phyloP scores from a whole-genome alignment of 2,329 filamentous ascomycete species.

The Xylariaceae sp. region DNA sequence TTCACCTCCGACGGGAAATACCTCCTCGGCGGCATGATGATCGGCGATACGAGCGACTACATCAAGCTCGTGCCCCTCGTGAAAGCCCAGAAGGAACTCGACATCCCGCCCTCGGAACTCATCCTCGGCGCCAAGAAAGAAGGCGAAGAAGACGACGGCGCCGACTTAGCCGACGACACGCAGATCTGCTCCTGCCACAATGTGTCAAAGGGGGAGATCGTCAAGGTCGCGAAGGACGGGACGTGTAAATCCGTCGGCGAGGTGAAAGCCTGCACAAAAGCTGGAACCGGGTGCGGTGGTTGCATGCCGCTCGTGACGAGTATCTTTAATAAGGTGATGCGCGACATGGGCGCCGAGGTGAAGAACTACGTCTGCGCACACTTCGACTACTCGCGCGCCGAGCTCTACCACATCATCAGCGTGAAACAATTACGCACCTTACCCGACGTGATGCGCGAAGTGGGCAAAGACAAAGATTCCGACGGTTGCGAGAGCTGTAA shows the following conservation, averaged over 20 bases:
- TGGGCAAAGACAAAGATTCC: conserved; percentile 65
- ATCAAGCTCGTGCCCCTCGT: conserved; percentile 84
- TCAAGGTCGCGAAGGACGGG: conserved; percentile 66
- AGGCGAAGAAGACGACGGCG: conserved; percentile 67
- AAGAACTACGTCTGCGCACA: conserved; percentile 82
- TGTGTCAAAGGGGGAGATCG: conserved; percentile 77
- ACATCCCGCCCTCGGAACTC: conserved; percentile 73
- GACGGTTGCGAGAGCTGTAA: conserved; percentile 84
- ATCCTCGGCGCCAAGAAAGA: conserved; percentile 73
- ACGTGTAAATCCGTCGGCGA: conserved; percentile 76
- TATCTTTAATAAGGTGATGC: conserved; percentile 88
- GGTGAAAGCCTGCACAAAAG: conserved; percentile 86
- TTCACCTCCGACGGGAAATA: conserved; percentile 89
- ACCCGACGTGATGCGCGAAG: conserved; percentile 69
- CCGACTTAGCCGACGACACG: conserved; percentile 76
- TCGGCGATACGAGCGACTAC: conserved; percentile 86
- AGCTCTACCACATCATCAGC: conserved; percentile 85
- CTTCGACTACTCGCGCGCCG: conserved; percentile 76
- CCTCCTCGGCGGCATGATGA: conserved; percentile 94
- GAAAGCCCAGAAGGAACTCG: conserved; percentile 73
- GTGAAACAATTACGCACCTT: conserved; percentile 73
- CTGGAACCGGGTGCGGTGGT: conserved; percentile 83
- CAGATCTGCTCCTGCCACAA: conserved; percentile 94
- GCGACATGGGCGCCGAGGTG: conserved; percentile 77
- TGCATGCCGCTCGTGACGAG: conserved; percentile 84